phyloP scores from a whole-genome alignment of 768 basidiomycete genomes.

The Tephrocybe sp. region DNA sequence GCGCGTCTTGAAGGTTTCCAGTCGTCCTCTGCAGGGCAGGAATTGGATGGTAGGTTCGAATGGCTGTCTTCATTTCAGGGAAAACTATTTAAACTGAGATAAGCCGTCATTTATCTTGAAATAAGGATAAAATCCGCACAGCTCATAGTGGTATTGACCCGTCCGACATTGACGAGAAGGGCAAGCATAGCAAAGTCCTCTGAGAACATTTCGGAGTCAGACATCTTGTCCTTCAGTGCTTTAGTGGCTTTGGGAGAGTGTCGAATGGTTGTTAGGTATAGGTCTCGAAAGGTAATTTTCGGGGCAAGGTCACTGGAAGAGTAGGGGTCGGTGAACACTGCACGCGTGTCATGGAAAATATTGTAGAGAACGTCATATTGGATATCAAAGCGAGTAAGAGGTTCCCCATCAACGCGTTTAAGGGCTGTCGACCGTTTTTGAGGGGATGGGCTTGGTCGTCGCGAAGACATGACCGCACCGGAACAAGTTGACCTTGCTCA shows the following conservation, averaged over 20 bases:
- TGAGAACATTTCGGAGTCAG: slow-evolving; percentile 55
- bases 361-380: slow-evolving; percentile 78
- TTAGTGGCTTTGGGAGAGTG: slow-evolving; percentile 69
- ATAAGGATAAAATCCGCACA: slow-evolving; percentile 46
- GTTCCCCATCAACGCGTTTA: slow-evolving; percentile 63
- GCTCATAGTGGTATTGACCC: slow-evolving; percentile 82
- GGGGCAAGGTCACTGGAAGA: slow-evolving; percentile 17
- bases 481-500: background rate
- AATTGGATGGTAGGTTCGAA: slow-evolving; percentile 78
- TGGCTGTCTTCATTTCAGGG: slow-evolving; percentile 76
- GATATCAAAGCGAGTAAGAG: slow-evolving; percentile 64
- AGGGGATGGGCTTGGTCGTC: slow-evolving; percentile 39
- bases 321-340: slow-evolving; percentile 53
- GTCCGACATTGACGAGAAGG: slow-evolving; percentile 74
- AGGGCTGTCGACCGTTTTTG: slow-evolving; percentile 44
- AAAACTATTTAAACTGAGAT: slow-evolving; percentile 48
- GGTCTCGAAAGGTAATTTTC: slow-evolving; percentile 60
- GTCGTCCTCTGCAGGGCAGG: slow-evolving; percentile 68
- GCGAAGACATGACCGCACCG: slow-evolving; percentile 24
- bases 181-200: slow-evolving; percentile 76
- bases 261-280: slow-evolving; percentile 50
- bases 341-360: slow-evolving; percentile 70
- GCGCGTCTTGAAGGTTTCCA: slow-evolving; percentile 76
- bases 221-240: slow-evolving; percentile 70
- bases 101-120: slow-evolving; percentile 6